Evolutionary conservation across 371 early-diverging fungal species (phyloP), one percentile per base, ranked within the genome.

Genomic region (Chytridiales sp.): DNA sequence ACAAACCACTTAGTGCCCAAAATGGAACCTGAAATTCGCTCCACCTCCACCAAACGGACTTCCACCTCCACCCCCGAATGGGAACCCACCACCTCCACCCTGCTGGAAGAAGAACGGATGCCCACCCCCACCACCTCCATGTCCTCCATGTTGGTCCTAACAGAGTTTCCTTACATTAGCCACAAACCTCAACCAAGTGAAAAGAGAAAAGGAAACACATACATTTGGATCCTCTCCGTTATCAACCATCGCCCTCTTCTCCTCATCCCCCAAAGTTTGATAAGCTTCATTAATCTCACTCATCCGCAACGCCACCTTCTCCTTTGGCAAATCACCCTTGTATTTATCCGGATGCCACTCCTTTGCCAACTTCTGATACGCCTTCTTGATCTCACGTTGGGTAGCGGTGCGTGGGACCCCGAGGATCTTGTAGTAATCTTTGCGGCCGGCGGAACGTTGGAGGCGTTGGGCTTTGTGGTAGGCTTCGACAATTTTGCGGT

Each of bases 151-250:
- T 47, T 60, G 64, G 17, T 69, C 57, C 57, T 69, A 51, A 9
- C 26, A 13, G 5, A 46, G 32, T 15, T 4, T 49, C 24, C 9
- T 6, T 21, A 34, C 13, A 1, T 0, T 9, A 44, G 32, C 9
- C 6, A 30, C 15, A 1, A 27, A 15, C 35, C n/a, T 9, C 4
- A 3, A 1, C 22, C 19, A 24, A 3, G 49, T 40, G 21, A 48
- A 13, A 34, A 47, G 6, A 13, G 11, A 5, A 41, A 15, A 27
- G 26, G 17, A 26, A 4, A 30, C 11, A 36, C 91, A 90, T 62
- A 92, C 95, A 69, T 92, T 91, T 5, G 95, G 95, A 76, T 97
- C 98, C 46, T 87, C 86, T 4, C 98, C 98, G 62, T 87, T 88
- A 71, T 97, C 96, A 62, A 85, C 94, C 60, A 83, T 81, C 43